Evolutionary conservation across 2,329 filamentous ascomycete species (phyloP).

Genomic region (Zymoseptoria passerinii): DNA sequence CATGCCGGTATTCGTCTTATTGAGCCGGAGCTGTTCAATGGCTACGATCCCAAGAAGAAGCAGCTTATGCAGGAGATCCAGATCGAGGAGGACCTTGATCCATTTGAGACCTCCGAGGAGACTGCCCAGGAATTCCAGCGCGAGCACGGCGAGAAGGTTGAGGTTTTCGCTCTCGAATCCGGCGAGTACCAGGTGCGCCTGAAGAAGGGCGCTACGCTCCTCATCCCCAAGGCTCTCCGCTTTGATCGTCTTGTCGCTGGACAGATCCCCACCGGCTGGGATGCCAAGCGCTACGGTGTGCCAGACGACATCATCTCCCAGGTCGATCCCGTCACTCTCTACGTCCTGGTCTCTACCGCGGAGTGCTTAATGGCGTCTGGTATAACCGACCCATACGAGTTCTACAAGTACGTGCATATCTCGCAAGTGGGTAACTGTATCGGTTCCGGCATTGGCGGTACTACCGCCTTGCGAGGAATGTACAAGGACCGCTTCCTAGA

Average conservation of each 20-base stretch:
- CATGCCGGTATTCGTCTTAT: conserved; percentile 96
- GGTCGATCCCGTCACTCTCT: conserved; percentile 93
- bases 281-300: conserved; percentile 90
- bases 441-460: conserved; percentile 96
- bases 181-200: conserved; percentile 91
- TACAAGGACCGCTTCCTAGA: conserved; percentile 96
- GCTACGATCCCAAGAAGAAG: conserved; percentile 98
- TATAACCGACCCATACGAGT: conserved; percentile 98
- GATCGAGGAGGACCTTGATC: conserved; percentile 92
- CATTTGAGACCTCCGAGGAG: conserved; percentile 95
- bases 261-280: conserved; percentile 94
- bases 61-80: conserved; percentile 96
- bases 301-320: conserved; percentile 97
- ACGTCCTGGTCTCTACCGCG: conserved; percentile 85
- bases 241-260: conserved; percentile 97
- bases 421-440: conserved; percentile 98
- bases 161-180: conserved; percentile 88
- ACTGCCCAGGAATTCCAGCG: conserved; percentile 95
- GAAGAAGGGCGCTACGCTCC: conserved; percentile 88
- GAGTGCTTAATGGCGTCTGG: conserved; percentile 85
- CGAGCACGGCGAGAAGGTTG: conserved; percentile 94
- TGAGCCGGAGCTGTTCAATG: conserved; percentile 91
- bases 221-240: conserved; percentile 93
- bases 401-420: conserved; percentile 98
- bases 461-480: conserved; percentile 87